These are phyloP conservation scores for Neonectria faginata DNA, from an alignment of 2,329 filamentous ascomycete genomes.

Conservation along the genomic window DNA sequence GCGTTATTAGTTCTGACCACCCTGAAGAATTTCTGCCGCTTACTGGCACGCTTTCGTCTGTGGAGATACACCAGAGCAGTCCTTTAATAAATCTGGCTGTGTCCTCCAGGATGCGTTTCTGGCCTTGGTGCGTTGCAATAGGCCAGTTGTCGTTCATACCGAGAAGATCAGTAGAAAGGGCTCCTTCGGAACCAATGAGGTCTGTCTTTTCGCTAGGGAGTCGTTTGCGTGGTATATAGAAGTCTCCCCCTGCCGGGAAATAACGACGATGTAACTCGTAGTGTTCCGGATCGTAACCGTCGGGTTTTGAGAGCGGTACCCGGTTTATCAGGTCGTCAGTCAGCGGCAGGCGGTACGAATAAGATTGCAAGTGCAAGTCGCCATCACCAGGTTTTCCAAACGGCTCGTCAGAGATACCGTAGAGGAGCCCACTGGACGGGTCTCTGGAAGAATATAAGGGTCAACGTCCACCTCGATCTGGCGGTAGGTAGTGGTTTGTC, in stretches of 20 bases:
- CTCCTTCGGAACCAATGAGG: constrained; percentile 13
- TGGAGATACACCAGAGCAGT: constrained; percentile 7
- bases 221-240: background rate
- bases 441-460: background rate
- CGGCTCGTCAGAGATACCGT: constrained; percentile 7
- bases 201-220: background rate
- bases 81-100: constrained; percentile 1
- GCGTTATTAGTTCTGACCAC: too few species aligned
- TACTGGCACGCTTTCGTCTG: background rate
- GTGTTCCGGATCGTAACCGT: background rate
- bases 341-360: constrained; percentile 5
- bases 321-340: background rate
- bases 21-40: too few species aligned
- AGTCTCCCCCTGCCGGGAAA: background rate
- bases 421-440: background rate
- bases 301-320: background rate
- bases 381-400: constrained; percentile 8
- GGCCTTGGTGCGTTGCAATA: background rate
- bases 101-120: background rate
- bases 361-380: constrained; percentile 6
- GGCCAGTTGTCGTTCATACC: constrained; percentile 16
- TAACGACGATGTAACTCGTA: constrained; percentile 5
- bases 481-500: background rate
- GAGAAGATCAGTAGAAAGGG: constrained; percentile 4
- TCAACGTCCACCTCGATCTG: constrained; percentile 11